Percentiles rank a stretch among this genome's conserved stretches.
These are phyloP conservation scores for Tricharina praecox DNA, from an alignment of 495 filamentous ascomycete species.

Conservation along the genomic window DNA sequence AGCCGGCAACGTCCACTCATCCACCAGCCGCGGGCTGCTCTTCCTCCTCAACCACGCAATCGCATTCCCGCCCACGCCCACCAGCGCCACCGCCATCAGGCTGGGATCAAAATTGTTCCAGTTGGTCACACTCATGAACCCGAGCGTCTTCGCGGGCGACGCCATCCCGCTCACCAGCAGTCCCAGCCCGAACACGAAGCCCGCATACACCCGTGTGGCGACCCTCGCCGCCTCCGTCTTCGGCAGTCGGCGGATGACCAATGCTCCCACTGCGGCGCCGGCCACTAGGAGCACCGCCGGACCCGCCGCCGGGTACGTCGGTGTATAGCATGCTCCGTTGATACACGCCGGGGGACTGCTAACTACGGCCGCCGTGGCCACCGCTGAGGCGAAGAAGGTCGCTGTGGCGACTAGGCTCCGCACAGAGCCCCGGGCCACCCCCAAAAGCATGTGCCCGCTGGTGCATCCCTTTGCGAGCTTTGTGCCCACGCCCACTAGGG, in stretches of 20 bases:
- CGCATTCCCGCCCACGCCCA: conserved; percentile 30
- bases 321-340: conserved; percentile 34
- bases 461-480: conserved; percentile 43
- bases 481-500: conserved; percentile 40
- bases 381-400: conserved; percentile 38
- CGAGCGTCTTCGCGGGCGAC: conserved; percentile 35
- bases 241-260: conserved; percentile 25
- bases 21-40: conserved; percentile 30
- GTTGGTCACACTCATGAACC: conserved; percentile 34
- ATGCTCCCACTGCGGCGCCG: conserved; percentile 27
- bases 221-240: conserved; percentile 24
- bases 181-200: conserved; percentile 39
- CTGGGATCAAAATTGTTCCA: conserved; percentile 34
- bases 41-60: conserved; percentile 14
- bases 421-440: conserved; percentile 35
- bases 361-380: conserved; percentile 35
- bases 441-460: conserved; percentile 46
- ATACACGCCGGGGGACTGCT: conserved; percentile 10
- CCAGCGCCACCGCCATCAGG: conserved; percentile 35
- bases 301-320: conserved; percentile 30
- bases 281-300: conserved; percentile 26
- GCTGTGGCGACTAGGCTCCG: conserved; percentile 38
- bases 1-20: conserved; percentile 33
- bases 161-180: conserved; percentile 41
- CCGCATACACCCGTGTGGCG: conserved; percentile 31